Conservation (phyloP, 306 rosid species). For the Mimosa pudica region DNA sequence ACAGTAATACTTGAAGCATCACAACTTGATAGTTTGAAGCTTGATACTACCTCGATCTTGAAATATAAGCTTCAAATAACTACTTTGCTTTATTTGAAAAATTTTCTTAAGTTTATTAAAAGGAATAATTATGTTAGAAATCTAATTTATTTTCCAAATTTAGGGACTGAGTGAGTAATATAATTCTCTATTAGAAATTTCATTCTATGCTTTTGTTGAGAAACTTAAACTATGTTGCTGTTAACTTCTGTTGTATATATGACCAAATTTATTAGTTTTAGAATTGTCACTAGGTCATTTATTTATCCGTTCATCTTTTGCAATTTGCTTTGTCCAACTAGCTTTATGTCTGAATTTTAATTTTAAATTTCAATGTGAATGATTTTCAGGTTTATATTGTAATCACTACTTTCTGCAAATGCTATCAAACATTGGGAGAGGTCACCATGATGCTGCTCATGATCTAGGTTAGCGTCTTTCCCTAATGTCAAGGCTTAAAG, state of each 20-base stretch:
- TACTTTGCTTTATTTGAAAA: too few relatives aligned
- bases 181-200: neutral
- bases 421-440: slow-evolving; percentile 82
- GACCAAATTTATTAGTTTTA: neutral
- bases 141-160: too few relatives aligned
- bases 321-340: neutral
- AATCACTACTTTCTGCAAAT: slow-evolving; percentile 92
- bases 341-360: slow-evolving; percentile 28
- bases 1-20: neutral
- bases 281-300: neutral
- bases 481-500: slow-evolving; percentile 19
- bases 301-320: slow-evolving; percentile 23
- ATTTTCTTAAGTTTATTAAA: too few relatives aligned
- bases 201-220: neutral
- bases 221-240: slow-evolving; percentile 6
- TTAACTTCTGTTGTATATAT: neutral
- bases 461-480: slow-evolving; percentile 64
- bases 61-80: too few relatives aligned
- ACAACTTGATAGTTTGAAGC: neutral
- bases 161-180: neutral
- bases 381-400: slow-evolving; percentile 72
- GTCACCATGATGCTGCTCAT: slow-evolving; percentile 66
- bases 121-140: too few relatives aligned
- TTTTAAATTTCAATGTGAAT: slow-evolving; percentile 12
- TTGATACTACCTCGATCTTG: neutral